Evolutionary conservation across 1,284 basidiomycete species (phyloP), one percentile per base, ranked within the genome.

Genomic region (Leccinum pallidistipes): DNA sequence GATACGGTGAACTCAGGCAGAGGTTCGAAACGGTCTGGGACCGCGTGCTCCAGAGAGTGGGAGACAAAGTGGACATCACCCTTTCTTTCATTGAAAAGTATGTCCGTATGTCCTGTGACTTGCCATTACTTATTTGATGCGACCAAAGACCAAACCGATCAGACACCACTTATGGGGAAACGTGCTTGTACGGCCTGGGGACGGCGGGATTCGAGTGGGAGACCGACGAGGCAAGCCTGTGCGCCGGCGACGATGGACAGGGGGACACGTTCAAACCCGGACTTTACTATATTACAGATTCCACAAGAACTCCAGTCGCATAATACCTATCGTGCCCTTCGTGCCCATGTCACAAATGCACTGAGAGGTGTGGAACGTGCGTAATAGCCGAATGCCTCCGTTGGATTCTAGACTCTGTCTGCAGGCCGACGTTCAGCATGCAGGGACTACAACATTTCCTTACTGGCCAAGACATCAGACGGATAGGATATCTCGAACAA

Each of bases 81-180:
- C 74, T 95, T 57, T 79, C 87, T 21, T 95, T 91, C 71, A 81
- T 96, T 57, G 93, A 84, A 64, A 81, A 77, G 94, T 92, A 68
- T 63, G 62, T 65, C 51, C 52, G 51, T 27, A 24, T 24, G 51
- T 55, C 38, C 54, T 56, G 52, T 47, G 59, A 31, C 11, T 31
- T 56, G 38, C 55, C 29, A 29, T 29, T 29, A 29, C 21, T 18
- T 45, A 45, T 18, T 63, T 69, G 57, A 71, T 55, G 31, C 51
- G 56, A 52, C 34, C n/a, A 56, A 69, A 93, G 92, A 56, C 71
- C 85, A 29, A 85, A 94, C 72, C 66, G 79, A 24, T 81, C 84
- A 9, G 88, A 90, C 47, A 76, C 84, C 11, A 78, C 81, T 54
- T 90, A 88, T 69, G 92, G 92, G 14, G 84, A 91, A 21, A 83